Evolutionary conservation across 345 rosid genomes (phyloP).

Genomic region (Gossypium rotundifolium): DNA sequence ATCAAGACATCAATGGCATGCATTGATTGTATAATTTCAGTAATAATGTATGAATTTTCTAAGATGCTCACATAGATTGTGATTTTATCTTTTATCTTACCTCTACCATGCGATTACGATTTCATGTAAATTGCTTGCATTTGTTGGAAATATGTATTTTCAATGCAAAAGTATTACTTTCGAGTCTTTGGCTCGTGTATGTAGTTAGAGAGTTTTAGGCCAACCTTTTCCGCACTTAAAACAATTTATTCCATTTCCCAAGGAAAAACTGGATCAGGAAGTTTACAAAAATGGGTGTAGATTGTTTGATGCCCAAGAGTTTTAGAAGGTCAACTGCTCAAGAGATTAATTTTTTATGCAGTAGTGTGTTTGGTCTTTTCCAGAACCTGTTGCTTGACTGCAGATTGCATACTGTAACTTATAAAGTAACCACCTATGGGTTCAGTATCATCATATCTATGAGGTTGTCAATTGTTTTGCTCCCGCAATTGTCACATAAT

Average conservation of each 20-base stretch:
- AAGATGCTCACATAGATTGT: not conserved
- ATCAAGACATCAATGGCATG: not conserved
- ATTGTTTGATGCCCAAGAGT: not conserved
- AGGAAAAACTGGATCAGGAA: not conserved
- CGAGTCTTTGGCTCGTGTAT: not conserved
- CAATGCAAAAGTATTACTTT: not conserved
- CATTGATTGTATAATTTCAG: not conserved
- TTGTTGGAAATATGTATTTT: not conserved
- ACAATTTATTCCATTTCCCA: not conserved
- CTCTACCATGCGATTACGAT: not conserved
- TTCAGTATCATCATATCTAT: not conserved
- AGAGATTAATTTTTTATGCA: not conserved
- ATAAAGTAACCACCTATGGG: not conserved
- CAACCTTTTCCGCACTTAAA: not conserved
- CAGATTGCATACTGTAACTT: not conserved
- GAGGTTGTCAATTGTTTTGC: not conserved
- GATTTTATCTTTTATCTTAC: not conserved
- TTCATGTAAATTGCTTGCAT: not conserved
- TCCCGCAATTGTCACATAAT: too few species aligned
- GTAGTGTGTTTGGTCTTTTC: not conserved
- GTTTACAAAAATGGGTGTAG: not conserved
- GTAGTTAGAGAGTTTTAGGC: not conserved
- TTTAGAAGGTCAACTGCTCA: conserved; percentile 1
- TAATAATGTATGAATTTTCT: conserved; percentile 5
- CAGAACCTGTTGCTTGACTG: not conserved